These are phyloP conservation scores for Fusarium hostae DNA, from an alignment of 2,329 filamentous ascomycete genomes.

Conservation along the genomic window DNA sequence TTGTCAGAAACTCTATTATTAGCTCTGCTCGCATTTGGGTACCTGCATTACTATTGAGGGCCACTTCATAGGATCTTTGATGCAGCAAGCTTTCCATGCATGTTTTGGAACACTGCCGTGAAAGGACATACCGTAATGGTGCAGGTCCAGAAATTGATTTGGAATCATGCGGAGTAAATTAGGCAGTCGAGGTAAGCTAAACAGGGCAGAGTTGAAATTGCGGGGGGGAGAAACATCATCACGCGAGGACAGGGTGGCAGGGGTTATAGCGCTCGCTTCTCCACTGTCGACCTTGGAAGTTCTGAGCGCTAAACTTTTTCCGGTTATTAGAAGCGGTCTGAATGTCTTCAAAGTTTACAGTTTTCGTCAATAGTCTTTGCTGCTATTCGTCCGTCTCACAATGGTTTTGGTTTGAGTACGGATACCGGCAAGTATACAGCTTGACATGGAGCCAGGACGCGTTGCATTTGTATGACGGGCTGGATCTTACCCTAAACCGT, in stretches of 20 bases:
- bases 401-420: not conserved
- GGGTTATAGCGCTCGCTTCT: constrained; percentile 11
- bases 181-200: not conserved
- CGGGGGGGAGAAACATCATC: constrained; percentile 8
- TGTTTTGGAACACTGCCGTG: not conserved
- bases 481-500: not conserved
- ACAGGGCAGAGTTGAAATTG: not conserved
- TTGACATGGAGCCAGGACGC: not conserved
- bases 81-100: not conserved
- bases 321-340: not conserved
- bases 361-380: not conserved
- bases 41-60: constrained; percentile 19
- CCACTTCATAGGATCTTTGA: not conserved
- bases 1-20: constrained; percentile 19
- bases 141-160: constrained; percentile 17
- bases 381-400: not conserved
- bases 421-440: not conserved
- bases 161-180: constrained; percentile 15
- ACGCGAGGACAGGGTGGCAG: not conserved
- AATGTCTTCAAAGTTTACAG: not conserved
- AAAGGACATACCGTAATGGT: not conserved
- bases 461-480: not conserved
- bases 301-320: not conserved
- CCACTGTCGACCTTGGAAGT: constrained; percentile 8
- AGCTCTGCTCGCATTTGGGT: constrained; percentile 10